Conservation (phyloP, 202 grass and related monocot genomes). For the Carex sylvatica region DNA sequence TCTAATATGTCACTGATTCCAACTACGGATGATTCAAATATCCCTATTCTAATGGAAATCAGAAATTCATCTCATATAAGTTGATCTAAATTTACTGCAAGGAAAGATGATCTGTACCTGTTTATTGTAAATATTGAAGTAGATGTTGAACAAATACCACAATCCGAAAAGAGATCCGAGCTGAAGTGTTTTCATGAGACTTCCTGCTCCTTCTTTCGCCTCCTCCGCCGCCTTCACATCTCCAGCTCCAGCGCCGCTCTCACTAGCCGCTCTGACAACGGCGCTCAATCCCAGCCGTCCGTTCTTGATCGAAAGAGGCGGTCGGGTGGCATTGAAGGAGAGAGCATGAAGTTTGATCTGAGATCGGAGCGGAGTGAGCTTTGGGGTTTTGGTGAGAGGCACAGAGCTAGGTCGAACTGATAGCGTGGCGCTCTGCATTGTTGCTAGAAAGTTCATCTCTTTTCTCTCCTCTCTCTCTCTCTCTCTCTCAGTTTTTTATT, state of each 20-base stretch:
- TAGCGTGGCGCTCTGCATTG: conserved; percentile 60
- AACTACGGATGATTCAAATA: neutral
- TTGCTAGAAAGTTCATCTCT: neutral
- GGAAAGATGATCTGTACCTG: conserved; percentile 40
- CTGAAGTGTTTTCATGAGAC: conserved; percentile 53
- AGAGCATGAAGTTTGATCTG: neutral
- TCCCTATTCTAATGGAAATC: neutral
- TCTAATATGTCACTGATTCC: neutral
- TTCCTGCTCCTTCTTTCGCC: conserved; percentile 6
- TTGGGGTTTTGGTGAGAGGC: conserved; percentile 24
- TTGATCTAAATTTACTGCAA: neutral
- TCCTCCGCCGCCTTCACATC: neutral
- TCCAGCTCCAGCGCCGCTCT: conserved; percentile 26
- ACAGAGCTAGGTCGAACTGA: conserved; percentile 44
- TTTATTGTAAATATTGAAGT: conserved; percentile 99
- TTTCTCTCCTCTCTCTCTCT: neutral
- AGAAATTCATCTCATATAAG: neutral
- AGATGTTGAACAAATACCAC: conserved; percentile 98
- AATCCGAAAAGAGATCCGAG: conserved; percentile 79
- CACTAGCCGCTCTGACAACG: conserved; percentile 24
- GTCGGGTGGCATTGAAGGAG: neutral
- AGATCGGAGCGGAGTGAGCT: conserved; percentile 1
- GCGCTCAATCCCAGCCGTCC: neutral
- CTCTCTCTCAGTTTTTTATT: neutral
- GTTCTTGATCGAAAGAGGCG: conserved; percentile 11